Percentiles rank a stretch among this genome's conserved stretches.
Conservation (phyloP, 176 grass and related monocot genomes). For the Pontederia paniculata region DNA sequence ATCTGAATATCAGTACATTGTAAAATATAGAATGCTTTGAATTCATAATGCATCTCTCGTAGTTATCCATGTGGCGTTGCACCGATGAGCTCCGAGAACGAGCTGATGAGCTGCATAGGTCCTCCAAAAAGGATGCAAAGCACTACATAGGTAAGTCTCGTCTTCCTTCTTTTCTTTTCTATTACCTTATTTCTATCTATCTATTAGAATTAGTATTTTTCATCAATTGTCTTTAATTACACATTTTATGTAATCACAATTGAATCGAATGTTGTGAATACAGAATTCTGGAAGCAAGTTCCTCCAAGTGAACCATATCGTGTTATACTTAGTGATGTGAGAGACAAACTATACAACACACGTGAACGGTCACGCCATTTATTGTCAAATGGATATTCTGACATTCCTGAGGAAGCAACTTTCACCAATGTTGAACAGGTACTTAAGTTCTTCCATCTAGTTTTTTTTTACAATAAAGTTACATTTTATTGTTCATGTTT, state of each 20-base stretch:
- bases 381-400: conserved; percentile 80
- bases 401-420: conserved; percentile 74
- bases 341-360: conserved; percentile 86
- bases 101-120: conserved; percentile 38
- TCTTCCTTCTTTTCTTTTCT: neutral
- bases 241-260: no score
- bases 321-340: conserved; percentile 79
- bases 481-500: neutral
- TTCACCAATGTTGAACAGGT: conserved; percentile 84
- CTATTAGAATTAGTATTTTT: no score
- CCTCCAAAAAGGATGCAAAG: conserved; percentile 84
- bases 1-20: neutral
- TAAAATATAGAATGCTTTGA: neutral
- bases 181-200: neutral
- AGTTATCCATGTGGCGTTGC: conserved; percentile 99
- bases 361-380: conserved; percentile 76
- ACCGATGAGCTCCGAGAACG: conserved; percentile 62
- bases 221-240: no score
- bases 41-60: conserved; percentile 5
- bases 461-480: neutral
- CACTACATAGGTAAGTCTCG: conserved; percentile 66
- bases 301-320: conserved; percentile 87
- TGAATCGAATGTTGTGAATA: conserved; percentile 7
- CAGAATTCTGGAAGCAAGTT: conserved; percentile 98
- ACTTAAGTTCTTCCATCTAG: neutral